phyloP scores from a whole-genome alignment of 768 basidiomycete species.

The Amyloporia xantha region DNA sequence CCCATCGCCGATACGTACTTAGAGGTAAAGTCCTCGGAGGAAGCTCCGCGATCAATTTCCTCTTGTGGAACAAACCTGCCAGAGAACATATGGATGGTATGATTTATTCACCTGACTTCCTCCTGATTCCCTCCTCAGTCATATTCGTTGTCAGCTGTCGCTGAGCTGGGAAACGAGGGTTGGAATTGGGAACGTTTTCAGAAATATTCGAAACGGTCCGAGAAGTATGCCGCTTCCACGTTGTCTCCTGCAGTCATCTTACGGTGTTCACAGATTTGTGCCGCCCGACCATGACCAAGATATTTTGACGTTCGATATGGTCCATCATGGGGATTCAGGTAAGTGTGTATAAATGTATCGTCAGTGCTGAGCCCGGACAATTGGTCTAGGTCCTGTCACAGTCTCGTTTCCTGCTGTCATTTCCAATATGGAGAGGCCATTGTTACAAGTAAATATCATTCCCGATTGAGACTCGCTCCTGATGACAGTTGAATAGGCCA shows the following conservation, averaged over 20 bases:
- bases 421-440: not conserved
- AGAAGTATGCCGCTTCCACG: too few relatives aligned
- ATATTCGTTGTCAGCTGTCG: too few relatives aligned
- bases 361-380: too few relatives aligned
- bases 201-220: constrained; percentile 32
- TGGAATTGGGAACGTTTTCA: constrained; percentile 44
- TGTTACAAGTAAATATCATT: too few relatives aligned
- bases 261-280: constrained; percentile 2
- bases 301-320: constrained; percentile 8
- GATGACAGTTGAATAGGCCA: not conserved
- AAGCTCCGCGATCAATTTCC: constrained; percentile 38
- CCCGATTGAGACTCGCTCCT: too few relatives aligned
- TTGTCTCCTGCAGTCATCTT: too few relatives aligned
- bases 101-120: not conserved
- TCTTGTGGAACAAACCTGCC: constrained; percentile 22
- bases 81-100: constrained; percentile 24
- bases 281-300: constrained; percentile 4
- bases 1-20: too few relatives aligned
- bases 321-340: constrained; percentile 3
- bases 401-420: not conserved
- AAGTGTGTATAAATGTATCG: too few relatives aligned
- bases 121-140: too few relatives aligned
- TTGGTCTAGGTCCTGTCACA: not conserved
- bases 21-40: constrained; percentile 31
- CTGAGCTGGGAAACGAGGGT: constrained; percentile 43